A percentile compares a stretch with the other conserved stretches of the same genome.
Evolutionary conservation across 257 asterid species (phyloP).

Genomic region (Sherardia arvensis): DNA sequence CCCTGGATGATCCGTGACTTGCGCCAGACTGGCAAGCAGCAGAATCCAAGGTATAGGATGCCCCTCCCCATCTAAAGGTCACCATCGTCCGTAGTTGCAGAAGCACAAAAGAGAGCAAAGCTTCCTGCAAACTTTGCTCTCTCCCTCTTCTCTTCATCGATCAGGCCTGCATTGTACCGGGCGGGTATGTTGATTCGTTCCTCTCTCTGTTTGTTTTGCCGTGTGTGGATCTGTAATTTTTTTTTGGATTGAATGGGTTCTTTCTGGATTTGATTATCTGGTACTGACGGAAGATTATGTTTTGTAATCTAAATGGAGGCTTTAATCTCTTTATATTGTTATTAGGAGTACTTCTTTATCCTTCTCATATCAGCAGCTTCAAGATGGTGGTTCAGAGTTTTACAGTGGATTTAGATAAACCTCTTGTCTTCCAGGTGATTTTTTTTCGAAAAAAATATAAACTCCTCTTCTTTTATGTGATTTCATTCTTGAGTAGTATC

Average conservation of each 20-base stretch:
- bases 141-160: background rate
- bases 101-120: background rate
- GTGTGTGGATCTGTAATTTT: conserved; percentile 1
- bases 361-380: conserved; percentile 12
- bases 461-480: background rate
- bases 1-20: background rate
- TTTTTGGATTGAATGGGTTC: background rate
- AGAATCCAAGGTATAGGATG: background rate
- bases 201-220: background rate
- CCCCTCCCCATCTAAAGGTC: background rate
- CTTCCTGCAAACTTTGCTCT: conserved; percentile 4
- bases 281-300: background rate
- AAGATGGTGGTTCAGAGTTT: conserved; percentile 63
- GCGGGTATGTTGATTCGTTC: conserved; percentile 12
- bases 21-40: background rate
- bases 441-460: too few species aligned
- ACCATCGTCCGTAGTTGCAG: background rate
- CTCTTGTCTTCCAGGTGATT: conserved; percentile 87
- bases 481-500: background rate
- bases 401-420: conserved; percentile 67
- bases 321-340: background rate
- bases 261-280: background rate
- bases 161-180: conserved; percentile 27
- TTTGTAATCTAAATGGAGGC: background rate
- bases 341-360: background rate